Evolutionary conservation across 75 land plant genomes (phyloP).

Genomic region (Ceratopteris richardii): DNA sequence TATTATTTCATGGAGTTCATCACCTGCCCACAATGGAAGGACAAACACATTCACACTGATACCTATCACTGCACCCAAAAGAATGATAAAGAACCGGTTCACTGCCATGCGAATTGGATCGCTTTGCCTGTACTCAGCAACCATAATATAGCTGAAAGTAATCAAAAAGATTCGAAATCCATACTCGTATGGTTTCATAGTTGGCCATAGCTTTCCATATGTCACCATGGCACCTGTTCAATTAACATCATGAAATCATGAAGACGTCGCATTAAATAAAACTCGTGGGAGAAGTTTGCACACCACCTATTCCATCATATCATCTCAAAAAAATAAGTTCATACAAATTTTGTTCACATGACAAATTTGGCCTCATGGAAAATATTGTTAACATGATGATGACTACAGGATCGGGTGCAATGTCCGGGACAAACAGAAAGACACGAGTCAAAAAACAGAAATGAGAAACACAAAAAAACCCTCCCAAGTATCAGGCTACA

Average conservation of each 20-base stretch:
- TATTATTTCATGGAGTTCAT: conserved; percentile 61
- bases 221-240: conserved; percentile 35
- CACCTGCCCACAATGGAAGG: conserved; percentile 84
- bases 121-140: conserved; percentile 55
- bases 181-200: conserved; percentile 66
- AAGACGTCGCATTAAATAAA: too few relatives aligned
- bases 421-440: too few relatives aligned
- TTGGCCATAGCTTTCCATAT: conserved; percentile 48
- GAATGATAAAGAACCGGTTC: conserved; percentile 53
- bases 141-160: conserved; percentile 64
- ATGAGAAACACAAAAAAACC: too few relatives aligned
- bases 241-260: neutral
- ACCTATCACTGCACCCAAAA: conserved; percentile 53
- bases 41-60: conserved; percentile 50
- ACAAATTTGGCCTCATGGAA: too few relatives aligned
- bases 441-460: too few relatives aligned
- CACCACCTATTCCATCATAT: too few relatives aligned
- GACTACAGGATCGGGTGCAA: too few relatives aligned
- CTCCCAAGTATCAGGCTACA: too few relatives aligned
- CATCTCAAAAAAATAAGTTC: too few relatives aligned
- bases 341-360: too few relatives aligned
- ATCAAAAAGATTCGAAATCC: conserved; percentile 72
- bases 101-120: conserved; percentile 47
- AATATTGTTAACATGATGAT: too few relatives aligned
- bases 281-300: too few relatives aligned